Conservation (phyloP, 441 rosid genomes). For the Erodium trifolium region DNA sequence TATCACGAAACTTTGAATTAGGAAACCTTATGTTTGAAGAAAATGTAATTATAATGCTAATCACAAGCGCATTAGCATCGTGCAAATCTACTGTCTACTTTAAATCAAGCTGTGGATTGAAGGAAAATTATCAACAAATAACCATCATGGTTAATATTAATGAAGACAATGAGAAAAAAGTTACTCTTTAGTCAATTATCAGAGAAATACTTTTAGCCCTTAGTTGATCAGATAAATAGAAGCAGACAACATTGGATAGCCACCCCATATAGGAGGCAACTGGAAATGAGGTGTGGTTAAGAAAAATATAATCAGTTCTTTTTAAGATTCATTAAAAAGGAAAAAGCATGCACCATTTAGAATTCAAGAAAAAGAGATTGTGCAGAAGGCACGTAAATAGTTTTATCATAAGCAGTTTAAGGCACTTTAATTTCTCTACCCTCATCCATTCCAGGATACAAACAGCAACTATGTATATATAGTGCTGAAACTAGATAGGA, state of each 20-base stretch:
- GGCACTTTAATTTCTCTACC: neutral
- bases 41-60: neutral
- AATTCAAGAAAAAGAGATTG: neutral
- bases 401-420: conserved; percentile 2
- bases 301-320: conserved; percentile 4
- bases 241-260: conserved; percentile 6
- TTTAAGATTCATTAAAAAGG: neutral
- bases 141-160: neutral
- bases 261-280: neutral
- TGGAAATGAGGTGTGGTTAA: neutral
- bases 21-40: neutral
- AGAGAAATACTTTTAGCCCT: conserved; percentile 2
- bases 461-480: conserved; percentile 5
- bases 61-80: neutral
- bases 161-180: conserved; percentile 5
- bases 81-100: neutral
- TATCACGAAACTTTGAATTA: neutral
- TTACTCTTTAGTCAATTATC: neutral
- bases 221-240: neutral
- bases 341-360: neutral
- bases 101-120: neutral
- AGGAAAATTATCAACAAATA: neutral
- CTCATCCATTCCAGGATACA: neutral
- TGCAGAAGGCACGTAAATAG: neutral
- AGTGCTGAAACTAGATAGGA: conserved; percentile 25